Evolutionary conservation across 73 alveolate species (phyloP), one percentile per base, ranked within the genome.

Genomic region (Paramecium primaurelia): DNA sequence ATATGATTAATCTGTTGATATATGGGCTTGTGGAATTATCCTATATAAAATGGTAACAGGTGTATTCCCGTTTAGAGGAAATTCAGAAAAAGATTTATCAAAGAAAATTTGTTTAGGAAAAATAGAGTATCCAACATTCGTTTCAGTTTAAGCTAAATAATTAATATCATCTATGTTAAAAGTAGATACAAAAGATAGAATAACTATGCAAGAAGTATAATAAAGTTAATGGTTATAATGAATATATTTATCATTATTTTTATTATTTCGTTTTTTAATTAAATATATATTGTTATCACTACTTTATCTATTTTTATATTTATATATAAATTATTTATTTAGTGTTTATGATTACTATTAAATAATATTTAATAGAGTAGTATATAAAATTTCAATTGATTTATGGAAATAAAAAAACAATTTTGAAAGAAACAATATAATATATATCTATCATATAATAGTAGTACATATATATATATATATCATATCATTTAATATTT

Each of bases 21-120:
- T 96, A 1, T 96, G 99, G 98, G 98, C 98, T 12, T 60, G 95
- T 32, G 99, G 99, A 11, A 73, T 96, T 0, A 58, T 96, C 11
- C 92, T 96, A 30, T 96, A 88, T 73, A 95, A 92, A 26, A 44
- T 96, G 80, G 51, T 96, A 37, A 88, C 94, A 69, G 99, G 99
- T 8, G 88, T 90, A 1, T 95, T 95, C 71, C 99, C 99, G 14
- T 96, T 96, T 85, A 96, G 93, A 88, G 96, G 95, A 14, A 59
- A 85, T 30, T 58, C 59, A 40, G 94, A 93, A 18, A 93, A 93
- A 18, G 95, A 93, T 16, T 49, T 94, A 26, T 83, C 44, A 38
- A 58, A 40, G 40, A 92, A 93, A 86, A 93, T 93, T 1, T 71
- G 71, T 54, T 28, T 45, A n/a, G 95, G 95, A 6, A 71, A 71